Evolutionary conservation across 176 grass and related monocot species (phyloP).

Genomic region (Eremochloa ophiuroides): DNA sequence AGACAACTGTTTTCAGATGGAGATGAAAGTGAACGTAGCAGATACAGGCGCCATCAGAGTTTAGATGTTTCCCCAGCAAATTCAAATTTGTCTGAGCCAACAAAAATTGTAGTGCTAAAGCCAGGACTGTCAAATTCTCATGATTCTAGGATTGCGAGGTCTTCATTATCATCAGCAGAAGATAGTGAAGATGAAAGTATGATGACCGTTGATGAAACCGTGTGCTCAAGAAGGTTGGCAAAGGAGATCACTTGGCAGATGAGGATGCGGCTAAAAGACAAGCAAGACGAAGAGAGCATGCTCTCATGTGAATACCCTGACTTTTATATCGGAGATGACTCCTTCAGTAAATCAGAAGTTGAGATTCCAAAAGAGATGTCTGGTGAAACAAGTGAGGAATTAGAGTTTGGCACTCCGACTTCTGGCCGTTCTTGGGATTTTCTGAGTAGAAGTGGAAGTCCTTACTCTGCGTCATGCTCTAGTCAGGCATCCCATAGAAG

Average conservation of each 20-base stretch:
- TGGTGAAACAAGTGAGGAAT: conserved; percentile 55
- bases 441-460: conserved; percentile 59
- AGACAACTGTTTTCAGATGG: conserved; percentile 52
- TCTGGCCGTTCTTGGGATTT: conserved; percentile 80
- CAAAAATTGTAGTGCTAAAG: conserved; percentile 93
- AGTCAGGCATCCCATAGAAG: conserved; percentile 44
- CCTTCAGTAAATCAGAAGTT: conserved; percentile 61
- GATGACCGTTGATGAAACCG: conserved; percentile 36
- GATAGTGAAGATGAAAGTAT: conserved; percentile 45
- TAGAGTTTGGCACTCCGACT: conserved; percentile 64
- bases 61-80: conserved; percentile 37
- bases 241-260: conserved; percentile 59
- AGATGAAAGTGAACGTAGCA: conserved; percentile 34
- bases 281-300: conserved; percentile 31
- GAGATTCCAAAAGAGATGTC: conserved; percentile 60
- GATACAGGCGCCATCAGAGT: conserved; percentile 34
- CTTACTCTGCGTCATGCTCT: conserved; percentile 63
- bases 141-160: conserved; percentile 27
- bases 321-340: conserved; percentile 47
- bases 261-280: conserved; percentile 52
- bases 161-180: conserved; percentile 27
- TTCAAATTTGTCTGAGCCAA: conserved; percentile 55
- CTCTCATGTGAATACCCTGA: conserved; percentile 42
- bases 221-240: conserved; percentile 47
- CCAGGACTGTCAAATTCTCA: conserved; percentile 46